Conservation (phyloP, 2,329 filamentous ascomycete genomes). For the Xylariaceae sp. region DNA sequence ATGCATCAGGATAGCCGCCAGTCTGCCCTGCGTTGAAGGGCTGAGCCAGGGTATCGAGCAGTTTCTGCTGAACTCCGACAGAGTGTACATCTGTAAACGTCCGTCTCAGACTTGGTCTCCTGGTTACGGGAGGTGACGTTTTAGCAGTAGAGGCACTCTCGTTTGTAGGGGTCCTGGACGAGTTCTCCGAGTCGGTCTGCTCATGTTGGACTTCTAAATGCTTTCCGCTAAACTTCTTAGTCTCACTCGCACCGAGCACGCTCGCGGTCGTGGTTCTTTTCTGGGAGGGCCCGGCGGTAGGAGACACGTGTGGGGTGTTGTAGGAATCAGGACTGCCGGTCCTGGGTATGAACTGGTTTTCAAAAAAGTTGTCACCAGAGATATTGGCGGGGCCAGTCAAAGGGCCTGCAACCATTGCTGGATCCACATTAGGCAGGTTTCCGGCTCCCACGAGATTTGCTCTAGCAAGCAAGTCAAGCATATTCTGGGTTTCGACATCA, state of each 20-base stretch:
- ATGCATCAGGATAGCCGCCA: conserved; percentile 29
- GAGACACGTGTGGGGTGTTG: conserved; percentile 34
- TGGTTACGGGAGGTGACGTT: conserved; percentile 52
- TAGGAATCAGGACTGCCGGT: conserved; percentile 48
- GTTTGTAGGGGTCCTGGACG: conserved; percentile 52
- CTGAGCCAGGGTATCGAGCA: conserved; percentile 80
- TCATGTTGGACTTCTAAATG: conserved; percentile 19
- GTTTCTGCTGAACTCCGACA: conserved; percentile 71
- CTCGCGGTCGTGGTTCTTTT: conserved; percentile 1
- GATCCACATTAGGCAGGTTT: conserved; percentile 50
- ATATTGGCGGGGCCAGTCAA: conserved; percentile 75
- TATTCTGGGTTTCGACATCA: conserved; percentile 81
- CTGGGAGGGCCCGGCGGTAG: conserved; percentile 21
- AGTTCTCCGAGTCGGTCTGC: conserved; percentile 42
- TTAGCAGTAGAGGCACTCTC: conserved; percentile 51
- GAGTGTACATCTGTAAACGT: conserved; percentile 82
- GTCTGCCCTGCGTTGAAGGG: conserved; percentile 63
- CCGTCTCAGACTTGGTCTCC: conserved; percentile 69
- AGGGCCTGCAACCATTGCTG: conserved; percentile 52
- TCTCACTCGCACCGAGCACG: background rate
- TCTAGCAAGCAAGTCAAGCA: conserved; percentile 82
- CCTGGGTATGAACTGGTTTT: conserved; percentile 67
- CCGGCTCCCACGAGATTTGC: conserved; percentile 74
- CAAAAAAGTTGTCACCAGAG: conserved; percentile 76
- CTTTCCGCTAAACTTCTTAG: conserved; percentile 11